Conservation (phyloP, 2,329 filamentous ascomycete species). For the Botrytis paeoniae region DNA sequence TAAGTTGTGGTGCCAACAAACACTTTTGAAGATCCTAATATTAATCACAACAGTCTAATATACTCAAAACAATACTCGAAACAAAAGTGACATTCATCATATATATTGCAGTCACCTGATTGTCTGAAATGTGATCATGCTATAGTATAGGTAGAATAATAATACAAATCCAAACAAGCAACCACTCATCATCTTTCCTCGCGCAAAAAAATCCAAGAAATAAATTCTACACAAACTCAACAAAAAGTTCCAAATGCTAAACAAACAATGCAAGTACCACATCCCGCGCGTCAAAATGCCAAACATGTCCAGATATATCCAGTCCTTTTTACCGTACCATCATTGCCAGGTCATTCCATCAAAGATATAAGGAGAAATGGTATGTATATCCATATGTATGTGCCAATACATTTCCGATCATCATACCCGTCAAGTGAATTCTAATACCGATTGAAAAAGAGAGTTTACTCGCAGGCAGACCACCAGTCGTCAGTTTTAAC, state of each 20-base stretch:
- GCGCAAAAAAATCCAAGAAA: not conserved
- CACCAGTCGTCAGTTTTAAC: constrained; percentile 24
- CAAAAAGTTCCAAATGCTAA: not conserved
- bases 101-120: not conserved
- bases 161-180: constrained; percentile 2
- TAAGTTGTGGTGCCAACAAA: too few species aligned
- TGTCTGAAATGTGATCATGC: constrained; percentile 9
- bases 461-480: constrained; percentile 17
- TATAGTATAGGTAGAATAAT: not conserved
- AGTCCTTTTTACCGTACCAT: not conserved
- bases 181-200: not conserved
- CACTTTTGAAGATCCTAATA: not conserved
- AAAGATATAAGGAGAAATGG: not conserved
- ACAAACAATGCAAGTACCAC: not conserved
- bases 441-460: not conserved
- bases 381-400: not conserved
- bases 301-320: not conserved
- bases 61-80: not conserved
- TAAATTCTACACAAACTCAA: not conserved
- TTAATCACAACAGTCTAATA: too few species aligned
- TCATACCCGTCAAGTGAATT: not conserved
- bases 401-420: not conserved
- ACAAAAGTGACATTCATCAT: not conserved
- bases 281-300: not conserved
- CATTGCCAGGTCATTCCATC: not conserved